A percentile compares a stretch with the other conserved stretches of the same genome.
Conservation (phyloP, 768 basidiomycete species). For the Mycena crocata region DNA sequence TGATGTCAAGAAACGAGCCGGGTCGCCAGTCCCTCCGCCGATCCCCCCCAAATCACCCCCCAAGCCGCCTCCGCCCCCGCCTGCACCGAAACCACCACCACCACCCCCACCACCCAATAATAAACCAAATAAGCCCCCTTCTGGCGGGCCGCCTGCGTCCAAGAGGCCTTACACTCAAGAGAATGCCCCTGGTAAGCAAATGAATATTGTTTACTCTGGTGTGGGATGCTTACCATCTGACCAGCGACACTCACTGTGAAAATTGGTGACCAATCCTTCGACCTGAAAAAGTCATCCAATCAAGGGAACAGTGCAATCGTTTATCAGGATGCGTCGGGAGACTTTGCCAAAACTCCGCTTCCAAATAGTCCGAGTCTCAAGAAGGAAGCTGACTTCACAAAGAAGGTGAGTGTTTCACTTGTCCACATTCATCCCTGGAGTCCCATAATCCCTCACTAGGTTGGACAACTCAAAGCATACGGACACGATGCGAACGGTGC, state of each 20-base stretch:
- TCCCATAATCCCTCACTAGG: not conserved
- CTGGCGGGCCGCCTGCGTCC: too few species aligned
- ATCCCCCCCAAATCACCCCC: too few species aligned
- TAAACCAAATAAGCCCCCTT: too few species aligned
- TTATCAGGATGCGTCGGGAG: not conserved
- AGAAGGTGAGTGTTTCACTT: not conserved
- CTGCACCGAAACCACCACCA: too few species aligned
- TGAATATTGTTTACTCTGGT: not conserved
- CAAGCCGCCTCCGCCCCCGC: too few species aligned
- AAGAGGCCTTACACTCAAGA: not conserved
- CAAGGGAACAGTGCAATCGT: constrained; percentile 1
- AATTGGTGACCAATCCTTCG: not conserved
- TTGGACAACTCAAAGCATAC: constrained; percentile 2
- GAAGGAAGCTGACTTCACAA: not conserved
- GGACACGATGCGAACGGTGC: not conserved
- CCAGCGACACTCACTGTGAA: not conserved
- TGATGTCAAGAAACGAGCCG: too few species aligned
- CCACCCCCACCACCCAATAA: too few species aligned
- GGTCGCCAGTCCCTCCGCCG: too few species aligned
- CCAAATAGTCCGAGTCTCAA: too few species aligned
- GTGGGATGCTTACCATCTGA: not conserved
- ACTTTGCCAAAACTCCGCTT: constrained; percentile 4
- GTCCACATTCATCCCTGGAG: not conserved
- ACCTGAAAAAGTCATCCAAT: not conserved
- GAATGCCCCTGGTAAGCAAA: not conserved